Percentiles rank a stretch among this genome's conserved stretches.
Conservation (phyloP, 2,329 filamentous ascomycete genomes). For the Alternaria solani region DNA sequence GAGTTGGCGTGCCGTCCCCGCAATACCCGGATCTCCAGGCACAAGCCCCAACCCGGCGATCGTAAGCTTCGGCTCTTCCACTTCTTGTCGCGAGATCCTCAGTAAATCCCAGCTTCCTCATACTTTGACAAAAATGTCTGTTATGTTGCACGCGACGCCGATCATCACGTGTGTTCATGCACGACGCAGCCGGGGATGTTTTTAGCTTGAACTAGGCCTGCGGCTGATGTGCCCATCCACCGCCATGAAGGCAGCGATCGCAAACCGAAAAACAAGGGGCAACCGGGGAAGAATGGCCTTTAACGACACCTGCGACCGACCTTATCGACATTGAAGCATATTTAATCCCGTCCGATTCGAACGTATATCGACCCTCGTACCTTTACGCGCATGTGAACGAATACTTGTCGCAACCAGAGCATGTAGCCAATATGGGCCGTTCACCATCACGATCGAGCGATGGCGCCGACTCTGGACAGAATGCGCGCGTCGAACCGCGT, state of each 20-base stretch:
- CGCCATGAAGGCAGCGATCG: conserved; percentile 6
- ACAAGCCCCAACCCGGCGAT: neutral
- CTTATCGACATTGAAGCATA: conserved; percentile 10
- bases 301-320: conserved; percentile 18
- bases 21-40: conserved; percentile 14
- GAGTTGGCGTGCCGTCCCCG: conserved; percentile 23
- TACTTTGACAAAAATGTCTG: neutral
- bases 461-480: conserved; percentile 39
- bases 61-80: neutral
- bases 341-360: conserved; percentile 17
- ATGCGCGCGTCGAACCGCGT: conserved; percentile 43
- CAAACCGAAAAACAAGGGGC: conserved; percentile 5
- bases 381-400: conserved; percentile 1
- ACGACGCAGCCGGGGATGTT: conserved; percentile 21
- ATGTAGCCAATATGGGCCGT: conserved; percentile 39
- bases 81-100: conserved; percentile 1
- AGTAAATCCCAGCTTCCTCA: neutral
- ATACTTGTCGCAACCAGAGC: conserved; percentile 20
- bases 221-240: conserved; percentile 27
- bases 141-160: conserved; percentile 11
- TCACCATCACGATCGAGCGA: conserved; percentile 49
- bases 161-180: conserved; percentile 41
- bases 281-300: conserved; percentile 10
- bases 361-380: conserved; percentile 4
- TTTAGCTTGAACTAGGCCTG: conserved; percentile 27